Evolutionary conservation across 2,329 filamentous ascomycete genomes (phyloP).

Genomic region (Aspergillus amoenus): DNA sequence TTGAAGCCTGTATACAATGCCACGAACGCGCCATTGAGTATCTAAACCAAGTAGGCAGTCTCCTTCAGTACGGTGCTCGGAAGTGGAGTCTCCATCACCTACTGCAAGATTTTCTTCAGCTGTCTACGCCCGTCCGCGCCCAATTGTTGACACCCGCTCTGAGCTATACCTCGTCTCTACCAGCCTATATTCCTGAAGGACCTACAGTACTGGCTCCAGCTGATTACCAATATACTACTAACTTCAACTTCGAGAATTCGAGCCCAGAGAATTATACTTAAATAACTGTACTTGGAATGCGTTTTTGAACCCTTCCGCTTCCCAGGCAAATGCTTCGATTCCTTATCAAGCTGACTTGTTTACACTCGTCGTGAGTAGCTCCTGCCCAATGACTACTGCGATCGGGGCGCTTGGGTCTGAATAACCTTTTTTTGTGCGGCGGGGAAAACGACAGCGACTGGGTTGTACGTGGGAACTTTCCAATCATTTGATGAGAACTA

Average conservation of each 20-base stretch:
- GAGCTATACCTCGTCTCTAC: constrained; percentile 20
- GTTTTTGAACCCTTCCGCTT: background rate
- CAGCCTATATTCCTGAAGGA: constrained; percentile 15
- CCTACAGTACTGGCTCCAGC: constrained; percentile 8
- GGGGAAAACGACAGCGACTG: background rate
- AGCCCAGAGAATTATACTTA: background rate
- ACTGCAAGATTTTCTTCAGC: constrained; percentile 32
- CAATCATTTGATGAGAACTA: background rate
- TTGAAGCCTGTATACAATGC: constrained; percentile 35
- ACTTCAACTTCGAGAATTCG: constrained; percentile 13
- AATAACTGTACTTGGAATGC: background rate
- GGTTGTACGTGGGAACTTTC: background rate
- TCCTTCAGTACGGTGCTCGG: constrained; percentile 33
- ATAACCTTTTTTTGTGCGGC: background rate
- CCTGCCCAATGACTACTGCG: background rate
- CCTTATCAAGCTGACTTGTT: background rate
- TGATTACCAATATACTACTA: constrained; percentile 15
- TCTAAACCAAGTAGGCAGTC: constrained; percentile 30
- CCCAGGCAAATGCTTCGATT: background rate
- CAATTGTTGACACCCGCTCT: constrained; percentile 25
- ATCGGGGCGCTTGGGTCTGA: background rate
- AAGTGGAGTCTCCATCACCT: constrained; percentile 35
- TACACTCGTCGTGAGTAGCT: background rate
- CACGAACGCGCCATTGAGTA: constrained; percentile 33
- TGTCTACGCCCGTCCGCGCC: constrained; percentile 28